phyloP scores from a whole-genome alignment of 345 rosid genomes.

The Aethionema arabicum region DNA sequence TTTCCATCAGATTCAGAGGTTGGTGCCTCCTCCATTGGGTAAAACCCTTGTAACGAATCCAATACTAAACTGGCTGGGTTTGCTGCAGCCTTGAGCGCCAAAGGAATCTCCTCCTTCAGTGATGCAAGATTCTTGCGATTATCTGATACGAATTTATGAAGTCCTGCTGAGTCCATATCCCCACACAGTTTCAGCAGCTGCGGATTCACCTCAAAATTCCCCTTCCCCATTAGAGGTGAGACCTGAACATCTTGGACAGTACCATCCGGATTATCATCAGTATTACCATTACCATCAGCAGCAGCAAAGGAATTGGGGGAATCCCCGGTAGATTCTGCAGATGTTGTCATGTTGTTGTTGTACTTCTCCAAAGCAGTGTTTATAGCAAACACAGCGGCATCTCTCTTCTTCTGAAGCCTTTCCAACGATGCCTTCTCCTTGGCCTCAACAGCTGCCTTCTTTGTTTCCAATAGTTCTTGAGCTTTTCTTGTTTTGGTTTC shows the following conservation, averaged over 20 bases:
- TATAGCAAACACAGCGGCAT: constrained; percentile 71
- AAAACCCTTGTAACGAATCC: constrained; percentile 82
- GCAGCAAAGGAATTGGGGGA: constrained; percentile 45
- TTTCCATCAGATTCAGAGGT: constrained; percentile 71
- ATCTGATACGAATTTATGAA: constrained; percentile 93
- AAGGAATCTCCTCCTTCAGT: constrained; percentile 84
- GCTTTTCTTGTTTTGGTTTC: constrained; percentile 77
- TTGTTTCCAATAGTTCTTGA: constrained; percentile 64
- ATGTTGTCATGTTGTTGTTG: constrained; percentile 49
- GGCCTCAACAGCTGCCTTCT: constrained; percentile 79
- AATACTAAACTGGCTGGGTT: constrained; percentile 77
- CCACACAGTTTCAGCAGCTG: constrained; percentile 71
- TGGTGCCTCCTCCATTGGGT: constrained; percentile 59
- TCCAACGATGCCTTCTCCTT: constrained; percentile 75
- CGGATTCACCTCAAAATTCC: constrained; percentile 60
- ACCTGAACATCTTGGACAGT: constrained; percentile 52
- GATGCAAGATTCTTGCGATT: constrained; percentile 96
- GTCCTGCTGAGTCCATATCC: constrained; percentile 85
- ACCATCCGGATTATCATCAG: constrained; percentile 33
- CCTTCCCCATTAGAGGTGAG: constrained; percentile 51
- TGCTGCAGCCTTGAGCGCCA: constrained; percentile 72
- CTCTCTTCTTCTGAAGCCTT: constrained; percentile 89
- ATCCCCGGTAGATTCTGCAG: constrained; percentile 46
- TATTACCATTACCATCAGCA: constrained; percentile 43
- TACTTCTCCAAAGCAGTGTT: constrained; percentile 67